Evolutionary conservation across 768 basidiomycete genomes (phyloP), one percentile per base, ranked within the genome.

Genomic region (Lentinula lateritia): DNA sequence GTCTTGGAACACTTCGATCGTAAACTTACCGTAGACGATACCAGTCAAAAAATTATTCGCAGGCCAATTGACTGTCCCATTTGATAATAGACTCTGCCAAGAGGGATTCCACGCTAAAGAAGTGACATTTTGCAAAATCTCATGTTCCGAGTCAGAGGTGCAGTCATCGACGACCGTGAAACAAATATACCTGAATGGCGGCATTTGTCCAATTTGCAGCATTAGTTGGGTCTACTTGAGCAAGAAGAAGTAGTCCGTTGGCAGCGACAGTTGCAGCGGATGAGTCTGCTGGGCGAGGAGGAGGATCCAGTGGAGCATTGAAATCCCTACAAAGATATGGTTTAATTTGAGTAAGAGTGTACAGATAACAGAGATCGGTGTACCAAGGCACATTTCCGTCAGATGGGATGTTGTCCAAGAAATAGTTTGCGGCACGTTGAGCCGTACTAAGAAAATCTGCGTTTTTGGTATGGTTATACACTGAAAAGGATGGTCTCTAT

Each of bases 321-420:
- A 89, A 91, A 70, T 90, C 88, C 89, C 88, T 89, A 54, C 28
- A 38, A 36, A 28, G 28, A 39, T 50, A 54, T 20, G 43, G 18
- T n/a, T 20, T 20, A 18, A 8, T 4, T 35, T 1, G n/a, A 32
- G 12, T 50, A 3, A 3, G 23, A 46, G 53, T 9, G 39, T 15
- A 3, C 20, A 34, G 41, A 41, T 10, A 35, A 50, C 48, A 54
- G 23, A 34, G 32, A 28, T 12, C 6, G 10, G 70, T 75, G 50
- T 50, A 85, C 88, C 89, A 90, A 32, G 87, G 87, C n/a, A 87
- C 80, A 50, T 90, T 78, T 1, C 84, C 85, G 62, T 85, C 80
- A 15, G 72, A 65, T 6, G 89, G 88, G 9, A 89, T 70, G 66
- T 83, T 75, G n/a, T 70, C 66, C 56, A 89, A 66, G 74, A 88